Base-by-base conservation (phyloP, 495 filamentous ascomycete genomes). In the Daldinia loculata region DNA sequence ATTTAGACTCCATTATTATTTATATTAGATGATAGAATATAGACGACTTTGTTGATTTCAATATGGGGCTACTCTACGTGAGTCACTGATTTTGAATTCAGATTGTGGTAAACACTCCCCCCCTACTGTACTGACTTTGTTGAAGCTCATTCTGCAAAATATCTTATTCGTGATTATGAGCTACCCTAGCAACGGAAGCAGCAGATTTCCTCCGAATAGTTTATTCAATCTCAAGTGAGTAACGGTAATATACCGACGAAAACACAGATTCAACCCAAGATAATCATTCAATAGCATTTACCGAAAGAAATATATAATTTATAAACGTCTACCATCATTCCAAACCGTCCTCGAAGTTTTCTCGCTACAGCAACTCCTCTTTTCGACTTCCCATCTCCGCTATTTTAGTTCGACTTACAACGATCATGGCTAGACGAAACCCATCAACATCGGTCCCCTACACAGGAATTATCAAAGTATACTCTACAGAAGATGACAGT, bases 381-480 rank as follows among this genome's bases (percentile, higher is more conserved):
- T 39, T 15, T 24, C 34, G 34, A 41, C 12, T 7, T 2, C 2
- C 1, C 5, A 11, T 12, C 17, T 14, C n/a, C 11, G 19, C 8
- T 12, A 26, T 29, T 22, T 3, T 22, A 67, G 4, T 12, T 9
- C 12, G n/a, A 58, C 12, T 9, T 11, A 56, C 15, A 51, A 52
- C 12, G 27, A 62, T 7, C 12, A 65, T 66, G 62, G 48, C 24
- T 4, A 11, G 41, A 38, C 27, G 1, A 11, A 12, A 1, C 14
- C 2, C 15, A 11, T 32, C 39, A 5, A 5, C 22, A 24, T 34
- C 22, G 4, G 17, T 7, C 14, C 53, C 41, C 6, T n/a, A 19
- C 32, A 2, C 22, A 4, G 59, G 36, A 0, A 17, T 12, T 0
- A 61, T 70, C 14, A 70, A 65, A 56, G 67, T 70, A 0, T 70